Conservation (phyloP, 2,329 filamentous ascomycete genomes). For the Ophiostoma angusticollis region DNA sequence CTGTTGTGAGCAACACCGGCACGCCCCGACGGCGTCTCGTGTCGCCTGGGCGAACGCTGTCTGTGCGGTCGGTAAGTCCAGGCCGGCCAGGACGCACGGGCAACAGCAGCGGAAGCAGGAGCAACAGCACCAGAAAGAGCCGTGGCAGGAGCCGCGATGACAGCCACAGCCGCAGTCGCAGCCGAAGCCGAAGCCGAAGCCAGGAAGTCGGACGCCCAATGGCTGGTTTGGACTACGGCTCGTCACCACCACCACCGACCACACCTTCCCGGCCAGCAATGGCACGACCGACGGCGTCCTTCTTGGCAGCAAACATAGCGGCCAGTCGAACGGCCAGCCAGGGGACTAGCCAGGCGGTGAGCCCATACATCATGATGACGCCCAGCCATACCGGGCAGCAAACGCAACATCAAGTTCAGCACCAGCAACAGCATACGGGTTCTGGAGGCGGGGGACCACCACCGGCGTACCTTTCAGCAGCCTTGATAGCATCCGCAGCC, state of each 20-base stretch:
- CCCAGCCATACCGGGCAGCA: constrained; percentile 25
- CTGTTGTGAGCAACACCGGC: not conserved
- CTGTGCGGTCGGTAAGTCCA: constrained; percentile 15
- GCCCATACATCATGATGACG: too few species aligned
- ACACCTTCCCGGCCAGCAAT: too few species aligned
- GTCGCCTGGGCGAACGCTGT: not conserved
- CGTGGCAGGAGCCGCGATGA: too few species aligned
- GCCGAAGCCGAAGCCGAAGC: not conserved
- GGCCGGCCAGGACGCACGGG: constrained; percentile 1
- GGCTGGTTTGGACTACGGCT: not conserved
- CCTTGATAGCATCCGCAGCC: constrained; percentile 4
- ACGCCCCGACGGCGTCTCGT: not conserved
- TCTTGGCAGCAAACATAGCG: constrained; percentile 48
- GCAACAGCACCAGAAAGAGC: constrained; percentile 1
- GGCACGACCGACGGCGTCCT: constrained; percentile 38
- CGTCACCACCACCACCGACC: not conserved
- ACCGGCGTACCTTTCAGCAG: constrained; percentile 6
- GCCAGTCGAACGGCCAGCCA: constrained; percentile 34
- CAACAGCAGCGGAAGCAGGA: constrained; percentile 4
- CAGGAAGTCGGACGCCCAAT: too few species aligned
- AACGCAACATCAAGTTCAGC: constrained; percentile 1
- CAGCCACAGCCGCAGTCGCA: constrained; percentile 3
- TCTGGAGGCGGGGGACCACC: not conserved
- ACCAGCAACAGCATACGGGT: not conserved
- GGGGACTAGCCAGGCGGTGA: constrained; percentile 37